These are phyloP conservation scores for Aspergillus affinis DNA, from an alignment of 495 filamentous ascomycete genomes.

Conservation along the genomic window DNA sequence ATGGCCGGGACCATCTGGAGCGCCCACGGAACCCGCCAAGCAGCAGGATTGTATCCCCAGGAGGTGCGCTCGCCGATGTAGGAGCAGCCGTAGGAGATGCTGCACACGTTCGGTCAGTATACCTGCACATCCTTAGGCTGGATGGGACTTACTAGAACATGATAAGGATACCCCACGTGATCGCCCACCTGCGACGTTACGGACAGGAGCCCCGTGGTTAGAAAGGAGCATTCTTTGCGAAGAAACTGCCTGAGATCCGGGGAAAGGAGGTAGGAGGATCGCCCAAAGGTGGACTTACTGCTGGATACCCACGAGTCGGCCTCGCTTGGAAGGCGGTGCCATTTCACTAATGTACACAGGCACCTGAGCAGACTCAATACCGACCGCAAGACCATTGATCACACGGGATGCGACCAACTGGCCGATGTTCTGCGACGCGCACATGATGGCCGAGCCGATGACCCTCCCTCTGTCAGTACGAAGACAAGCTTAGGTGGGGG, in stretches of 20 bases:
- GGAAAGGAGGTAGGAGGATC: background rate
- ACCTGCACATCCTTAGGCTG: background rate
- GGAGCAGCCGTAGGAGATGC: conserved; percentile 72
- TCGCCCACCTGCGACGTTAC: conserved; percentile 53
- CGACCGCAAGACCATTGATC: conserved; percentile 76
- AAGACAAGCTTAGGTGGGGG: background rate
- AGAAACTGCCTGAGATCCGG: background rate
- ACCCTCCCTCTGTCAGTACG: conserved; percentile 32
- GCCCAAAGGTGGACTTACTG: conserved; percentile 33
- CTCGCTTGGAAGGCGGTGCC: conserved; percentile 67
- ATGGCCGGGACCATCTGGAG: conserved; percentile 73
- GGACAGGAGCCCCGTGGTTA: background rate
- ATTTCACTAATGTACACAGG: conserved; percentile 81
- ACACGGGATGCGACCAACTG: conserved; percentile 75
- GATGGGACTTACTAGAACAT: conserved; percentile 61
- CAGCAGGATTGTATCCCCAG: conserved; percentile 39
- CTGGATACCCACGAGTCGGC: conserved; percentile 70
- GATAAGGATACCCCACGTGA: conserved; percentile 81
- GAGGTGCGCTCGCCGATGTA: conserved; percentile 49
- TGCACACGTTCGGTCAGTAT: conserved; percentile 6
- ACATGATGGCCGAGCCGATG: conserved; percentile 67
- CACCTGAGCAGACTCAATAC: conserved; percentile 78
- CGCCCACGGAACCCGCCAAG: conserved; percentile 77
- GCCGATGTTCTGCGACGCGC: conserved; percentile 70
- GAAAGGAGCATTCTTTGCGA: background rate